phyloP scores from a whole-genome alignment of 202 grass and related monocot genomes.

The Zizania palustris region DNA sequence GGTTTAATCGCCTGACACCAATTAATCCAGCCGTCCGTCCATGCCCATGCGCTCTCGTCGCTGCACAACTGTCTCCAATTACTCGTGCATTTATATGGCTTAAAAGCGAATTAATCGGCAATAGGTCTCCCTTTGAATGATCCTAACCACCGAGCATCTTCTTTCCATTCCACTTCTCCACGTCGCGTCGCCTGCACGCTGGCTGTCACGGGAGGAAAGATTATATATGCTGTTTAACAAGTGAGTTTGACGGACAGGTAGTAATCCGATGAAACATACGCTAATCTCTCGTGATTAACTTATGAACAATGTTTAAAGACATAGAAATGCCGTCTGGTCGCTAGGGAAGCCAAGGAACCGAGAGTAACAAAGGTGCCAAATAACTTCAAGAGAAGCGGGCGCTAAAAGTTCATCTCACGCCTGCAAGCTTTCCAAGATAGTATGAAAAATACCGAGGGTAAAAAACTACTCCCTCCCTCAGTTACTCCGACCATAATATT shows the following conservation, averaged over 20 bases:
- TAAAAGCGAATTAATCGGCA: conserved; percentile 60
- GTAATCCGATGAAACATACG: neutral
- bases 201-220: neutral
- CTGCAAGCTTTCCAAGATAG: too few species aligned
- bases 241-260: neutral
- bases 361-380: neutral
- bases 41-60: neutral
- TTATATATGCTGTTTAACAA: neutral
- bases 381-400: neutral
- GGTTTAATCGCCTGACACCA: conserved; percentile 54
- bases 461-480: too few species aligned
- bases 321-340: neutral
- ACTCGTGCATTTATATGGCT: conserved; percentile 61
- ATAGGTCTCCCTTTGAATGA: conserved; percentile 71
- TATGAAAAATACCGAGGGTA: too few species aligned
- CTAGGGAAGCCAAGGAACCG: neutral
- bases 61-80: conserved; percentile 57
- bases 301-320: neutral
- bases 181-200: neutral
- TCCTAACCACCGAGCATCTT: conserved; percentile 56
- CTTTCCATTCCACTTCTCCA: neutral
- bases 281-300: neutral
- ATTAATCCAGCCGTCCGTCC: neutral
- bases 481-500: too few species aligned
- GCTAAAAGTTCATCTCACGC: neutral